Base-by-base conservation (phyloP, 805 yeast genomes). In the Yamadazyma phyllophila region DNA sequence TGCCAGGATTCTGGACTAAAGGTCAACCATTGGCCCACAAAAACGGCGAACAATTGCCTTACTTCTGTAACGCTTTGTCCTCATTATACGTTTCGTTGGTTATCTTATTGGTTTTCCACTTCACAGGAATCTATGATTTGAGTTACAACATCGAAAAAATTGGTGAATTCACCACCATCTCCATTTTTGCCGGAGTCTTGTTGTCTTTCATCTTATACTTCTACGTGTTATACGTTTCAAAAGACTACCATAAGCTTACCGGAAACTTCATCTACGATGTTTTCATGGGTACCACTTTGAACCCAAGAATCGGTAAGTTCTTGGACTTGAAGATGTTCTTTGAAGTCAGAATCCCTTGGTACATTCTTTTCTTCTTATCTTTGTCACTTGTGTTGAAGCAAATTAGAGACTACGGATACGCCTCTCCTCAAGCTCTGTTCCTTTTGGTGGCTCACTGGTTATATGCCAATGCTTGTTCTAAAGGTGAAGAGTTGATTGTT, bases 291-390 rank as follows among this genome's bases (percentile, higher is more conserved):
- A 97, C 97, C 12, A 96, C 97, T 35, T 79, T 94, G 63, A 94
- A 94, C 67, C 99, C 99, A 52, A 79, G 99, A 64, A 75, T 92
- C 61, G 98, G 97, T 35, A 84, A 83, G 56, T 77, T 92, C 57
- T 60, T 71, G 48, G 99, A 94, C 68, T 74, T 89, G 65, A 94
- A 94, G 76, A 89, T 94, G 96, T 94, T 94, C 67, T 92, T 90
- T 63, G 99, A 94, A 69, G 97, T 94, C 36, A 82, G 99, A 64
- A 75, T 94, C 49, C 99, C 99, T 12, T 94, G 99, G 99, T 94
- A 83, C 71, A 88, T 90, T 11, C 69, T 94, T 41, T 82, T 83
- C 66, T 87, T 89, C 71, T 66, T 90, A 52, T 75, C 92, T 2
- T 66, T 87, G 46, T 88, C 89, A 26, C 78, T 88, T 26, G 82